Evolutionary conservation across 1,284 basidiomycete genomes (phyloP).

Genomic region (Ganoderma lingzhi): DNA sequence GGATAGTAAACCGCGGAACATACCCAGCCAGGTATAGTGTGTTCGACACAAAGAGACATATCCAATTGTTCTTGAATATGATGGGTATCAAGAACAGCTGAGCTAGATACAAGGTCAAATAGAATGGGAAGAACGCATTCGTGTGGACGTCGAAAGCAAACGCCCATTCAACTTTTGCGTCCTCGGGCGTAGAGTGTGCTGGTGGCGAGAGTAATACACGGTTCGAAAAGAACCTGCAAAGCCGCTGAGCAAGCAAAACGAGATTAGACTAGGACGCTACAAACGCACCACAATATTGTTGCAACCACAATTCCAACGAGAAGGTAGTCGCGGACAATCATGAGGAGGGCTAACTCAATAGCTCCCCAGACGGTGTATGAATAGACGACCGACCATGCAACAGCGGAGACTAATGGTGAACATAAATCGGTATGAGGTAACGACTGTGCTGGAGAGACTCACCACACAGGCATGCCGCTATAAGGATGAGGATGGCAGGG

Average conservation of each 20-base stretch:
- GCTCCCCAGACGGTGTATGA: conserved; percentile 64
- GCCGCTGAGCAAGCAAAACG: not conserved
- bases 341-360: conserved; percentile 73
- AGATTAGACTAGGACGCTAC: not conserved
- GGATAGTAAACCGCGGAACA: conserved; percentile 38
- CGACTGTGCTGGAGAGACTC: conserved; percentile 35
- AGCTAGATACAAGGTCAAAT: conserved; percentile 86
- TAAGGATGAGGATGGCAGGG: conserved; percentile 89
- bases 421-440: conserved; percentile 10
- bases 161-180: conserved; percentile 86
- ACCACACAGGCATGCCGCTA: conserved; percentile 82
- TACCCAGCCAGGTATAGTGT: conserved; percentile 89
- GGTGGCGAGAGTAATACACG: conserved; percentile 74
- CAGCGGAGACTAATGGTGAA: conserved; percentile 65
- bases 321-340: conserved; percentile 91
- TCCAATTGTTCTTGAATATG: conserved; percentile 86
- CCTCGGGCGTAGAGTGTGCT: conserved; percentile 74
- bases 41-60: conserved; percentile 93
- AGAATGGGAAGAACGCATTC: conserved; percentile 94
- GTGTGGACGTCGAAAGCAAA: conserved; percentile 96
- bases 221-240: conserved; percentile 72
- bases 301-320: conserved; percentile 78
- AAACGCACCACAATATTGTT: conserved; percentile 77
- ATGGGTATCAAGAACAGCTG: conserved; percentile 87
- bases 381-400: conserved; percentile 90